Evolutionary conservation across 192 early-diverging fungal genomes (phyloP), one percentile per base, ranked within the genome.

Genomic region (Thamnidium elegans): DNA sequence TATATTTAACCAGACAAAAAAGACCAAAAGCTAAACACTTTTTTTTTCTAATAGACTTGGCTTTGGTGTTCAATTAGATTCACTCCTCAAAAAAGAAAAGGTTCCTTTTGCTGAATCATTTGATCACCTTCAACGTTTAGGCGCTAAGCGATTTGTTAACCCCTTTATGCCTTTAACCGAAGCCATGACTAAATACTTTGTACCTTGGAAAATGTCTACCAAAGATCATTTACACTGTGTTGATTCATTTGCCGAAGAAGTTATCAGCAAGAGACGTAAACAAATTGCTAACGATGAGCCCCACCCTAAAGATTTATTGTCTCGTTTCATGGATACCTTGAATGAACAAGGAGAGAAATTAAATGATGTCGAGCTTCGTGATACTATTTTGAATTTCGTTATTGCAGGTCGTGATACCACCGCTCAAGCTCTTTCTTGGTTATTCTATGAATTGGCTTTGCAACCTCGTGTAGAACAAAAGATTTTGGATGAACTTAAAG

Each of bases 371-470:
- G 69, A 76, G 52, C 62, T 76, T 15, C 61, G 74, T n/a, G 74
- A 76, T 44, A 62, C 62, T 55, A 44, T 76, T 30, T 36, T 76
- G 43, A 76, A 76, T 23, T 71, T 76, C n/a, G 65, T 76, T 43
- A 76, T 76, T 61, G 74, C 74, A 32, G 71, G 71, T 20, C 54
- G 74, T 30, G 81, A 83, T 55, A 83, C 81, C 2, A 83, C 81
- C 15, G 79, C 81, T 15, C 79, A 78, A 21, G 70, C 81, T n/a
- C 62, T 83, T 14, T 81, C 79, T 0, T 83, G 81, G 81, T 58
- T 62, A 2, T 81, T 83, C 53, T 81, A 79, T 42, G 62, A 65
- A 13, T 62, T 84, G 1, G 63, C 76, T 8, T 54, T 48, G 2
- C 66, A 81, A 42, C 80, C 82, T 13, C 53, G 75, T 32, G 62